Conservation (phyloP, 495 filamentous ascomycete genomes). For the Amorphotheca resinae region DNA sequence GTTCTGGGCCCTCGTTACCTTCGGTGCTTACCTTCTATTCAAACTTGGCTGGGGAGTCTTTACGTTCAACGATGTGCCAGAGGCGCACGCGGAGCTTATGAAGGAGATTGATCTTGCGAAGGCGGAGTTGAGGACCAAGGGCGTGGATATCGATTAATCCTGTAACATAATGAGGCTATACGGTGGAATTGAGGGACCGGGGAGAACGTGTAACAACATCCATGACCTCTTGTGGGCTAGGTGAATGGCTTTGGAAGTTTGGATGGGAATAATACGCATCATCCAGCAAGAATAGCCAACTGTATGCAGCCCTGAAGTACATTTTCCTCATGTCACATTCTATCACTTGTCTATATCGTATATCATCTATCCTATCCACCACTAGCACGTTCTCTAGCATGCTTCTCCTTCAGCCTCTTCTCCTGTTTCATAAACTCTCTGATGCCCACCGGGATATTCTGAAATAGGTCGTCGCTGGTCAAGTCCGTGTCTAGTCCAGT, state of each 20-base stretch:
- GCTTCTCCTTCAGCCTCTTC: constrained; percentile 75
- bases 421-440: constrained; percentile 95
- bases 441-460: constrained; percentile 81
- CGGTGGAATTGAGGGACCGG: neutral
- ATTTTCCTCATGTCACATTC: no score
- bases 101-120: constrained; percentile 62
- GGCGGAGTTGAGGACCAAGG: constrained; percentile 50
- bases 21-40: constrained; percentile 87
- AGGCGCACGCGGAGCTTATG: constrained; percentile 82
- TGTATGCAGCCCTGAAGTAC: no score
- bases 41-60: constrained; percentile 83
- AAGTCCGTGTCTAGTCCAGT: constrained; percentile 29
- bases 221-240: neutral
- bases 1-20: constrained; percentile 82
- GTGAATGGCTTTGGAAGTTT: neutral
- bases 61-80: constrained; percentile 92
- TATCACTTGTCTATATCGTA: no score
- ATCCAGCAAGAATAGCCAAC: neutral
- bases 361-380: constrained; percentile 2
- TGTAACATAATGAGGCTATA: neutral
- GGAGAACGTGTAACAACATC: neutral
- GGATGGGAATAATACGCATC: neutral
- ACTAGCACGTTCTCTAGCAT: constrained; percentile 27
- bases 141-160: constrained; percentile 57
- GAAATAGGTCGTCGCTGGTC: constrained; percentile 55